Evolutionary conservation across 305 asterid species (phyloP).

Genomic region (Fraxinus paxiana): DNA sequence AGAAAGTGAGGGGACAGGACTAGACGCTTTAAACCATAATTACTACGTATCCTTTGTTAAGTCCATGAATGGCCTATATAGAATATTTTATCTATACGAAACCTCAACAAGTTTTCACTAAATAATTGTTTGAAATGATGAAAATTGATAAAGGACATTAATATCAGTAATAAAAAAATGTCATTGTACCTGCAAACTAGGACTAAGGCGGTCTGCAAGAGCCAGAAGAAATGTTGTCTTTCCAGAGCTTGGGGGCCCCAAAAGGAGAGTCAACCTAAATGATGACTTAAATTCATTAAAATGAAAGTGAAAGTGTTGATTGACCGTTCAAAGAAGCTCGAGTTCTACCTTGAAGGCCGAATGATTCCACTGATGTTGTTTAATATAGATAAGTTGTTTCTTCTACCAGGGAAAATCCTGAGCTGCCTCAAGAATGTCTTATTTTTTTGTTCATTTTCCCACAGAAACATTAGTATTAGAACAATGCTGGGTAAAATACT

Average conservation of each 20-base stretch:
- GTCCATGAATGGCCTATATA: not conserved
- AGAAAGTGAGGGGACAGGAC: not conserved
- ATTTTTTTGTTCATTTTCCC: not conserved
- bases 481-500: not conserved
- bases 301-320: not conserved
- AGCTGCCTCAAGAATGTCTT: constrained; percentile 60
- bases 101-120: not conserved
- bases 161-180: not conserved
- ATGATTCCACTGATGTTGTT: constrained; percentile 59
- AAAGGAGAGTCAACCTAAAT: constrained; percentile 64
- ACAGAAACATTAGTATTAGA: constrained; percentile 23
- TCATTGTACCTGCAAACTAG: constrained; percentile 49
- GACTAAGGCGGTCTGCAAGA: constrained; percentile 67
- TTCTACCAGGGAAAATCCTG: constrained; percentile 53
- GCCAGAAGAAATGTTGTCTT: constrained; percentile 79
- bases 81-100: not conserved
- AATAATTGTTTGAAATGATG: constrained; percentile 3
- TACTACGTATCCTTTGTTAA: not conserved
- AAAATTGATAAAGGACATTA: not conserved
- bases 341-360: constrained; percentile 58
- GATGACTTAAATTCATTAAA: constrained; percentile 21
- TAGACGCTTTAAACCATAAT: not conserved
- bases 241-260: constrained; percentile 86
- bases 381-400: constrained; percentile 47
- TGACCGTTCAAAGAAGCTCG: constrained; percentile 4